Conservation (phyloP, 129 eudicot genomes). For the Tagetes patula region DNA sequence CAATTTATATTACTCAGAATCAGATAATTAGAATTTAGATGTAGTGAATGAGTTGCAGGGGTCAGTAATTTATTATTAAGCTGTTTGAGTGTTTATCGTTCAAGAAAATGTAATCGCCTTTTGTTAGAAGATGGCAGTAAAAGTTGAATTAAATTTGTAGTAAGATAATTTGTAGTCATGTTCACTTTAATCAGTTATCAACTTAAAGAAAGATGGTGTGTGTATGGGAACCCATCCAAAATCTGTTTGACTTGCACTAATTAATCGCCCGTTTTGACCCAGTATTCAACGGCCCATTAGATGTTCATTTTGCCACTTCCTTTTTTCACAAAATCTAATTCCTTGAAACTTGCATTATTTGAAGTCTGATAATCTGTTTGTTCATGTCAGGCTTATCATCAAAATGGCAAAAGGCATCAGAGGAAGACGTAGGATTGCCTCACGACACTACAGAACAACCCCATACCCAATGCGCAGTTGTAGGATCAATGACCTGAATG, state of each 20-base stretch:
- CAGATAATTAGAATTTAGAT: not conserved
- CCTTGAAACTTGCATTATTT: not conserved
- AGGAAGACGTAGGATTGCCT: slow-evolving; percentile 71
- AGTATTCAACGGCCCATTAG: not conserved
- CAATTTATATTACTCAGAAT: not conserved
- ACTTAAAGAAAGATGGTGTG: not conserved
- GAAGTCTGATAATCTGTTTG: slow-evolving; percentile 14
- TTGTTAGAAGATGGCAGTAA: not conserved
- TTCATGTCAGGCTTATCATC: slow-evolving; percentile 26
- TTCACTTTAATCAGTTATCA: not conserved
- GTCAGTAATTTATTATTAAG: not conserved
- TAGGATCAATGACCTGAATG: slow-evolving; percentile 22
- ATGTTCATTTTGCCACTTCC: not conserved
- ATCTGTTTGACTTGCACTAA: not conserved
- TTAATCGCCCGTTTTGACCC: not conserved
- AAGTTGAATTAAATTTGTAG: not conserved
- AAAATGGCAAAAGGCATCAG: slow-evolving; percentile 80
- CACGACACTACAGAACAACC: slow-evolving; percentile 59
- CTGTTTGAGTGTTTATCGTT: not conserved
- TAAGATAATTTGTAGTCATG: not conserved
- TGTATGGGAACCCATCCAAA: not conserved
- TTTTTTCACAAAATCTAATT: not conserved
- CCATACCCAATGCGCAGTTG: slow-evolving; percentile 54
- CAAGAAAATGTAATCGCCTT: not conserved
- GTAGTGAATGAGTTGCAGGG: not conserved